Evolutionary conservation across 2,329 filamentous ascomycete genomes (phyloP), one percentile per base, ranked within the genome.

Genomic region (Fusarium falciforme): DNA sequence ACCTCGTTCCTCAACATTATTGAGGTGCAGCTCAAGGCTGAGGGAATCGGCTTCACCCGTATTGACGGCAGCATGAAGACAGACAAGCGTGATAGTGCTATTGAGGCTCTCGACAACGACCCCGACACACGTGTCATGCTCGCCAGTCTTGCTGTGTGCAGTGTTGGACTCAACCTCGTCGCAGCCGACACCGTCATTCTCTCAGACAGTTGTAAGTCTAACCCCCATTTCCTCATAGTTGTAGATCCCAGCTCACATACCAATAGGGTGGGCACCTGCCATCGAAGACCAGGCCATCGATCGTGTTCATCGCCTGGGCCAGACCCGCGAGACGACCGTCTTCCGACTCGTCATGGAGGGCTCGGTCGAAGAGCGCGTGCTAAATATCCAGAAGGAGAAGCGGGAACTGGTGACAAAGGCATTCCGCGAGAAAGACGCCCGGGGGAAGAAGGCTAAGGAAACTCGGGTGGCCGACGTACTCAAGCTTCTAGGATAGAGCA

Each of bases 281-380:
- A 96, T 98, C 64, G 95, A 98, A 82, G 94, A 97, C 76, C 95
- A 98, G 80, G 95, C 95, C 5, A 89, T 97, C 4, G 95, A 98
- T 79, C 92, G 95, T 6, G 94, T 98, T 8, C 94, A 98, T 80
- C 89, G 95, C 1, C 87, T 98, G 0, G 95, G 95, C 0, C 95
- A 98, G 84, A 95, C 88, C 72, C 89, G 93, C 40, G 89, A 92
- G 70, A 95, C 93, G 0, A 95, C 90, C 1, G 92, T 97, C 2
- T 96, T 94, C 87, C 87, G 94, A 55, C 85, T 98, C 11, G 90
- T 98, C 2, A 93, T 97, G 84, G 93, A 97, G 76, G 89, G 87
- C 1, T 93, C 90, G 9, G 91, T 98, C 6, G 95, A 98, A 81
- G 93, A 97, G 80, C 87, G 91, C 1, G 94, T 97, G 22, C 84